These are phyloP conservation scores for Citrullus mucosospermus DNA, from an alignment of 306 rosid genomes.

Conservation along the genomic window DNA sequence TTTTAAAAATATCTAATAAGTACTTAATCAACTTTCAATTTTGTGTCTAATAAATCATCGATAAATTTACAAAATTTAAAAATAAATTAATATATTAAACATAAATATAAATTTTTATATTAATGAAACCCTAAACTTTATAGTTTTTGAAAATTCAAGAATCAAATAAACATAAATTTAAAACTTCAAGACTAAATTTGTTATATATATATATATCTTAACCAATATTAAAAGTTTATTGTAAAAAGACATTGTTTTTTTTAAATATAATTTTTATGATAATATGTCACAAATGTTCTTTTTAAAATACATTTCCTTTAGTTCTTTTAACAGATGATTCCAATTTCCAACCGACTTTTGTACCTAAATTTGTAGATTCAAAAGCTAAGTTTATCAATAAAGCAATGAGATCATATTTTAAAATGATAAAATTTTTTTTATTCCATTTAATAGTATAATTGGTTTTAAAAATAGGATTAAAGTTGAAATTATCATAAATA, in stretches of 20 bases:
- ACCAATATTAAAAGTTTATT: background rate
- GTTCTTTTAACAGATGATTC: background rate
- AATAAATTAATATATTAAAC: no score
- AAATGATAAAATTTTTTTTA: background rate
- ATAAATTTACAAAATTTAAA: no score
- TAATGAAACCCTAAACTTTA: no score
- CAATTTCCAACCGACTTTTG: background rate
- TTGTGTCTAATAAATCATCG: no score
- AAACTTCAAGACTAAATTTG: no score
- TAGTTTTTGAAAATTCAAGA: no score
- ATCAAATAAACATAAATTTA: no score
- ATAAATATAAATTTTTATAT: no score
- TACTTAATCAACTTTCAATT: no score
- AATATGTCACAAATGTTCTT: background rate
- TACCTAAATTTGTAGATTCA: background rate
- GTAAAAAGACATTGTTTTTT: no score
- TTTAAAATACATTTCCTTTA: background rate
- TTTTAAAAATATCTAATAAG: no score
- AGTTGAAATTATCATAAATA: background rate
- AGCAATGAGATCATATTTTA: background rate
- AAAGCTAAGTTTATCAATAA: background rate
- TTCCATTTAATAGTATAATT: background rate
- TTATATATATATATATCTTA: background rate
- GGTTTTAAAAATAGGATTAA: background rate
- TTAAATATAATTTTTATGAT: background rate